Evolutionary conservation across 257 asterid species (phyloP).

Genomic region (Solanum chiquidenum): DNA sequence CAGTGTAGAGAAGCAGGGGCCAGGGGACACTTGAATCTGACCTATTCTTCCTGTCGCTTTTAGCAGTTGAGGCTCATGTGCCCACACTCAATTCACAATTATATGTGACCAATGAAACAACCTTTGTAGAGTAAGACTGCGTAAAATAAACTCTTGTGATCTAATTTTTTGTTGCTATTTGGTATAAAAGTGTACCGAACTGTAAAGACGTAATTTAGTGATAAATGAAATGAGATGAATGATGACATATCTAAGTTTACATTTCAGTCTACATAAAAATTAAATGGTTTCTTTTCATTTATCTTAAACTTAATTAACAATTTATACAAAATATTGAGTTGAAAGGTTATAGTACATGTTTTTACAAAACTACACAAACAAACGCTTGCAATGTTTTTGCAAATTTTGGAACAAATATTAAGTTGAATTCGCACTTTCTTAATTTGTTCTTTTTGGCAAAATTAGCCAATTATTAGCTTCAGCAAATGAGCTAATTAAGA

Average conservation of each 20-base stretch:
- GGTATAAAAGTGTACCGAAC: no score
- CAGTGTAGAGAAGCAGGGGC: not conserved
- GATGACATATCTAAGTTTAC: not conserved
- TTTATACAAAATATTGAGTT: not conserved
- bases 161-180: not conserved
- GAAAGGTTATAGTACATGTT: not conserved
- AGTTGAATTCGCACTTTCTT: not conserved
- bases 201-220: not conserved
- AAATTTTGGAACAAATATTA: not conserved
- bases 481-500: not conserved
- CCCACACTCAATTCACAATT: not conserved
- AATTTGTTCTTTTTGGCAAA: not conserved
- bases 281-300: not conserved
- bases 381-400: not conserved
- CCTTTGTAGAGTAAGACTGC: no score
- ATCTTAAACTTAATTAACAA: not conserved
- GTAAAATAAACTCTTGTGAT: not conserved
- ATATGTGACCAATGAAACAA: not conserved
- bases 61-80: not conserved
- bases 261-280: not conserved
- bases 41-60: not conserved
- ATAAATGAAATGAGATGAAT: not conserved
- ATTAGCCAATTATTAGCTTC: not conserved
- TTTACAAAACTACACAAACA: not conserved
- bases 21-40: not conserved